Base-by-base conservation (phyloP, 1,284 basidiomycete species). In the Rhodotorula sp. region DNA sequence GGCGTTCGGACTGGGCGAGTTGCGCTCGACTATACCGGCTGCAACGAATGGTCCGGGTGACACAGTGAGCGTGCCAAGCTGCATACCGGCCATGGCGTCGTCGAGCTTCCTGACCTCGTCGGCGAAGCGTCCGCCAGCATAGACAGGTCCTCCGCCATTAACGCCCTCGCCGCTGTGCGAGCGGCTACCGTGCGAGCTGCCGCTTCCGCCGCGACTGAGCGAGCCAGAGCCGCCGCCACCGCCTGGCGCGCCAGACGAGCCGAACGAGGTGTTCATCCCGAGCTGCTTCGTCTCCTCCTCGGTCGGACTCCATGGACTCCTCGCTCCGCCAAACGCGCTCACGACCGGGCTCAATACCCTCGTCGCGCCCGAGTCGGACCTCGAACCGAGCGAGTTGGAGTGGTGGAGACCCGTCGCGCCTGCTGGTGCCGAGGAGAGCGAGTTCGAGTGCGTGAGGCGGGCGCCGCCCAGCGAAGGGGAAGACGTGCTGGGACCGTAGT, bases 301-400 rank as follows among this genome's bases (percentile, higher is more conserved):
- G 2, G 73, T 74, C 54, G 71, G 71, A 51, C 73, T 74, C 73
- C 73, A 74, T 0, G 73, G 73, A 34, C 70, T 74, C 46, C 62
- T 60, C 11, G 53, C 31, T 1, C 65, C 58, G 9, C 62, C 66
- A n/a, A 68, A 65, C 9, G 26, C 52, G 62, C 47, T 69, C 56
- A 65, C 53, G 46, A 70, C 68, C 8, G 71, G 68, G 44, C 68
- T 70, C n/a, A 70, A 57, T 2, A 52, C 57, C 31, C 28, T 51
- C 34, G 31, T 48, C 7, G 22, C 54, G 18, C 55, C 57, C 61
- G 61, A 54, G 31, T 67, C 61, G 20, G 61, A 63, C 5, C 61
- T 44, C 13, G 56, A 59, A n/a, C 51, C 53, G 46, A 65, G 64
- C 64, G 64, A 65, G 53, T 67, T 64, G 28, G 69, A 70, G 51